Evolutionary conservation across 2,329 filamentous ascomycete species (phyloP), one percentile per base, ranked within the genome.

Genomic region (Fusarium compactum): DNA sequence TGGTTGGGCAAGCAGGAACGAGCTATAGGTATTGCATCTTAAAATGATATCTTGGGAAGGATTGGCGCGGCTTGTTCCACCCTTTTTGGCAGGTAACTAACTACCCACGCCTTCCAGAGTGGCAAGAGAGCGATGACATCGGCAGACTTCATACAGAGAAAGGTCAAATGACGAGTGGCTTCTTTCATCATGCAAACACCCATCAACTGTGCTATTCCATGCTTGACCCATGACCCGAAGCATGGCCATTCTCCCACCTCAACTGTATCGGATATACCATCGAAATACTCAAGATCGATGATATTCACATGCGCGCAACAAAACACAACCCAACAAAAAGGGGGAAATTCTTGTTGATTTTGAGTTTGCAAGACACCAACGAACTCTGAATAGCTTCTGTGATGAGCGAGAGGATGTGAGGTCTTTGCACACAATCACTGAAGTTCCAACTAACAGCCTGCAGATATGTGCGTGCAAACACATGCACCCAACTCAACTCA

Each of bases 401-500:
- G 5, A 16, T 34, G 20, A 8, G 18, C 4, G 29, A 8, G 16
- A 34, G 6, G 15, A n/a, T 22, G 34, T 38, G 51, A 51, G 45
- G 41, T 41, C 52, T 22, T 34, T 34, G 32, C 32, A 34, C 32
- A 34, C 32, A 34, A 34, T 18, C 32, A 34, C 32, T 34, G 5
- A 34, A 34, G 32, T 10, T 34, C 16, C 32, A 18, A 38, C 32
- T 18, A 9, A 40, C 24, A 46, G 16, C 27, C 29, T 32, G 15
- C 40, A 62, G 25, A 40, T 43, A 43, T 18, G 25, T 22, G 52
- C 30, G 16, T 20, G 32, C 32, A 34, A 50, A 38, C 18, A 27
- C 24, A 27, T 46, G 47, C 47, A 50, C 29, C 15, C 30, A 51
- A 51, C 40, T 52, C 62, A 32, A 18, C 32, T 38, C 32, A 67